Base-by-base conservation (phyloP, 1,284 basidiomycete species). In the Volvariella volvacea region DNA sequence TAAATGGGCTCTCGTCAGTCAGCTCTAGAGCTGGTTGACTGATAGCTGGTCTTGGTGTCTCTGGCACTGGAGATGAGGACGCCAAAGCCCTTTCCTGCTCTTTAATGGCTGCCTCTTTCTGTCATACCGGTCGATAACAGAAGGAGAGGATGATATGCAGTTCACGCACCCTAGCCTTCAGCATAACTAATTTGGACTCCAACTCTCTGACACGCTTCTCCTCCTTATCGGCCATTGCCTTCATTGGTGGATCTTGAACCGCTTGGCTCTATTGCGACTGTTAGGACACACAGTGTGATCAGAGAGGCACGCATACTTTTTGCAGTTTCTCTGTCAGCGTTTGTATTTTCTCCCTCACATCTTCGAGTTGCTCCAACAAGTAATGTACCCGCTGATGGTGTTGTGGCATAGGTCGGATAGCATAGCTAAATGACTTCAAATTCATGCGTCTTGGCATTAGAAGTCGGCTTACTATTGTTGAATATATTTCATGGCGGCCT, bases 401-500 rank as follows among this genome's bases (percentile, higher is more conserved):
- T 28, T 80, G 76, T 2, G 85, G 82, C 84, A 88, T 87, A 1
- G 76, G 76, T 33, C 81, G 71, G 44, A 87, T 77, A 14, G 74
- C 68, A 42, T 78, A 68, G 56, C 82, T 87, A 42, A 30, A 41
- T 38, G 19, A 45, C 46, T 45, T 43, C 34, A 15, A 44, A 44
- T 25, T 32, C 22, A 33, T 16, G 39, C 50, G 32, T 33, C 47
- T 10, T 30, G 48, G 43, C 25, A 28, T 28, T 34, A 25, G 32
- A 40, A 39, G 32, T 30, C 2, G 22, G 68, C 81, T 58, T 54
- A 85, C 83, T 84, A 88, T 58, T 78, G 73, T 56, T 84, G 78
- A 45, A 88, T 67, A 52, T 82, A 86, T 60, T 80, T 85, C 49
- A 85, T 55, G 0, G 85, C 83, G 4, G 86, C 86, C 48, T 77